These are phyloP conservation scores for Aspergillus taichungensis DNA, from an alignment of 495 filamentous ascomycete species.

Conservation along the genomic window DNA sequence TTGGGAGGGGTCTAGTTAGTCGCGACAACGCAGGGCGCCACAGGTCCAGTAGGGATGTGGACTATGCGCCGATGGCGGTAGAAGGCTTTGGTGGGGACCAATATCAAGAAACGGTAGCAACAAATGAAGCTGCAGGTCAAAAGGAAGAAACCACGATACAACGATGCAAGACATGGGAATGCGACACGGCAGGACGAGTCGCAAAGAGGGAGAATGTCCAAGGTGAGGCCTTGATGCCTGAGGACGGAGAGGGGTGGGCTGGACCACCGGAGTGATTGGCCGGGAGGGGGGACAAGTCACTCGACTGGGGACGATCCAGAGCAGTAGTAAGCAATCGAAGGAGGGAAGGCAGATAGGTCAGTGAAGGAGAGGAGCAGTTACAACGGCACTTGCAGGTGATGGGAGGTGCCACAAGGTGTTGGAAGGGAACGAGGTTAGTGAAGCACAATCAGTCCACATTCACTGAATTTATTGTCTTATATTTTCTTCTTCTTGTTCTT, in stretches of 20 bases:
- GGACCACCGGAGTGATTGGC: not conserved
- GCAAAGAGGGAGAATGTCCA: not conserved
- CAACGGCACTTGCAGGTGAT: slow-evolving; percentile 11
- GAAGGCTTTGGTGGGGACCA: not conserved
- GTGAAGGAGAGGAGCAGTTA: slow-evolving; percentile 7
- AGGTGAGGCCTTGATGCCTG: slow-evolving; percentile 16
- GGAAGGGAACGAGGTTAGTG: too few relatives aligned
- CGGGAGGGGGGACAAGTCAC: slow-evolving; percentile 13
- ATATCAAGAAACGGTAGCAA: slow-evolving; percentile 1
- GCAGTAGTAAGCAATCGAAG: too few relatives aligned
- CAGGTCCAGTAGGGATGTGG: not conserved
- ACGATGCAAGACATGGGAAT: slow-evolving; percentile 8
- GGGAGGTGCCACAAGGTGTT: not conserved
- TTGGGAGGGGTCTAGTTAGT: slow-evolving; percentile 10
- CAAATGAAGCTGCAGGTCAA: slow-evolving; percentile 8
- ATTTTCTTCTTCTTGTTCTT: not conserved
- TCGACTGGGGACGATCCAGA: not conserved
- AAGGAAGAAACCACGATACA: slow-evolving; percentile 3
- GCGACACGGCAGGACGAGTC: slow-evolving; percentile 2
- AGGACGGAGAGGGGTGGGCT: slow-evolving; percentile 7
- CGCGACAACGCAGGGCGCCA: slow-evolving; percentile 6
- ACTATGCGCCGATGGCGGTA: not conserved
- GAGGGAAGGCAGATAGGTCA: not conserved
- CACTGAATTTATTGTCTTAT: too few relatives aligned
- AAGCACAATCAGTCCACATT: too few relatives aligned